These are phyloP conservation scores for Russula foetens DNA, from an alignment of 768 basidiomycete genomes.

Conservation along the genomic window DNA sequence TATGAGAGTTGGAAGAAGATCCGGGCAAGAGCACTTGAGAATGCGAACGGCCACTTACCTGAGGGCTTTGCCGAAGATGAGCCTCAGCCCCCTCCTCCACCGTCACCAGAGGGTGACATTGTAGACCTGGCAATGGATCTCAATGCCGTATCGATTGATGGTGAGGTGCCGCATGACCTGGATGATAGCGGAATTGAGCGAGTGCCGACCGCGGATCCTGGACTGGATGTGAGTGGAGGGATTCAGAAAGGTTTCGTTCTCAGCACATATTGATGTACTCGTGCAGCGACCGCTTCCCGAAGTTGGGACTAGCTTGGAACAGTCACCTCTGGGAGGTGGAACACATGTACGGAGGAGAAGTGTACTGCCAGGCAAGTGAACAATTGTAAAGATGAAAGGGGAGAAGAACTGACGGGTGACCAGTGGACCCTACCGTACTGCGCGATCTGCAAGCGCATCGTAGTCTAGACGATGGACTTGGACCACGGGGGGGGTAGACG, in stretches of 20 bases:
- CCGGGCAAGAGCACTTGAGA: constrained; percentile 66
- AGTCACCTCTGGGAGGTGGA: constrained; percentile 42
- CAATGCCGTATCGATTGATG: constrained; percentile 75
- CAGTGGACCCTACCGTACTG: constrained; percentile 84
- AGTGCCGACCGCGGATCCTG: constrained; percentile 90
- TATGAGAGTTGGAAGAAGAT: constrained; percentile 89
- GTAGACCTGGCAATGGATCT: constrained; percentile 86
- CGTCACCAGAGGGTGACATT: constrained; percentile 73
- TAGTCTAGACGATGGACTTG: constrained; percentile 48
- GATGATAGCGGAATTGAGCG: constrained; percentile 80
- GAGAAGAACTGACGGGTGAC: constrained; percentile 19
- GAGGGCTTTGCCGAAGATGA: constrained; percentile 59
- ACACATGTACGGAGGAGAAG: constrained; percentile 92
- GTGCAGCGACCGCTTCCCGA: constrained; percentile 60
- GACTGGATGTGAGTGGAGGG: constrained; percentile 59
- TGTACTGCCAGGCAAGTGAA: constrained; percentile 68
- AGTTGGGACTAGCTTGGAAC: constrained; percentile 47
- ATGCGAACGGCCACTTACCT: constrained; percentile 64
- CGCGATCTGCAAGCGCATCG: constrained; percentile 83
- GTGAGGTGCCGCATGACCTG: constrained; percentile 51
- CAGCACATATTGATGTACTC: constrained; percentile 13
- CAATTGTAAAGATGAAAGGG: background rate
- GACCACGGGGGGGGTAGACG: constrained; percentile 2
- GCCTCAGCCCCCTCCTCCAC: constrained; percentile 69
- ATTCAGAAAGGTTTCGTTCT: constrained; percentile 21